Conservation (phyloP, 495 filamentous ascomycete species). For the Trichoderma gamsii region DNA sequence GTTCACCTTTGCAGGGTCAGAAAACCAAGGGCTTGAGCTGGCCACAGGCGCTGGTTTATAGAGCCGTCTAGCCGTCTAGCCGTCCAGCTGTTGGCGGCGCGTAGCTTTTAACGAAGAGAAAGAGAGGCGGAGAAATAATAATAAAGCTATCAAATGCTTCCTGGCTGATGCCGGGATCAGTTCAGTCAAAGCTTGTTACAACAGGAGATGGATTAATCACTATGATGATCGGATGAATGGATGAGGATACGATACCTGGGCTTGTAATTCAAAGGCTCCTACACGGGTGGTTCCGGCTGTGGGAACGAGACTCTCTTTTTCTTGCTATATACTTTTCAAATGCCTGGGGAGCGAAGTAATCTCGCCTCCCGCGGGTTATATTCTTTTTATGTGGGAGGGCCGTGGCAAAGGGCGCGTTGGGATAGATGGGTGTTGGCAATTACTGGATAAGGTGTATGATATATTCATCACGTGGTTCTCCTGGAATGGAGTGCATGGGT, state of each 20-base stretch:
- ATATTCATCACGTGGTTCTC: slow-evolving; percentile 1
- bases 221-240: slow-evolving; percentile 25
- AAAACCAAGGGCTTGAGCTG: slow-evolving; percentile 20
- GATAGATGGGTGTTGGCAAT: slow-evolving; percentile 9
- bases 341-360: background rate
- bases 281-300: background rate
- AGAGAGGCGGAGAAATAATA: background rate
- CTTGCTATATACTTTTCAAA: background rate
- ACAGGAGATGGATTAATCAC: background rate
- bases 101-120: background rate
- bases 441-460: slow-evolving; percentile 5
- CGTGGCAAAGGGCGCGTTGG: slow-evolving; percentile 9
- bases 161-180: slow-evolving; percentile 9
- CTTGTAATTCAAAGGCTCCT: background rate
- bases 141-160: background rate
- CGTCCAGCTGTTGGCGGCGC: background rate
- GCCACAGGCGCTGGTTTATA: background rate
- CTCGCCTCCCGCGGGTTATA: background rate
- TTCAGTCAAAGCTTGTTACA: slow-evolving; percentile 17
- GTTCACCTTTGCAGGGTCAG: slow-evolving; percentile 35
- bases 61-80: background rate
- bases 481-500: background rate
- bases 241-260: slow-evolving; percentile 19
- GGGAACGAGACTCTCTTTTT: background rate
- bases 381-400: slow-evolving; percentile 1